Conservation (phyloP, 1,284 basidiomycete species). For the Papiliotrema fonsecae region DNA sequence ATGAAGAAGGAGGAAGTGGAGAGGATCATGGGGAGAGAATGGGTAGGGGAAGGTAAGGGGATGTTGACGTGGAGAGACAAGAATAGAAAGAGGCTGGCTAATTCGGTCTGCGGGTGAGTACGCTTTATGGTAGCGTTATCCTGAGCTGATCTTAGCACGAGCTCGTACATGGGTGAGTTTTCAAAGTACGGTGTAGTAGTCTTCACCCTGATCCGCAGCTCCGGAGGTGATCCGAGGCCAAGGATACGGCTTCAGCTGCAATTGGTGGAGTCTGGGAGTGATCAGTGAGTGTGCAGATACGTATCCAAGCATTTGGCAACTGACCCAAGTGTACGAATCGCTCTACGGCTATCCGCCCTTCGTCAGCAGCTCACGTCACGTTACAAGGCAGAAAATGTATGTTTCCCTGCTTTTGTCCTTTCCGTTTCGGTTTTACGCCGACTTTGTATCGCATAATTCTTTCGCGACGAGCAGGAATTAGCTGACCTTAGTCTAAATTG, state of each 20-base stretch:
- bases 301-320: background rate
- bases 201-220: slow-evolving; percentile 56
- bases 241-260: slow-evolving; percentile 90
- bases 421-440: too few species aligned
- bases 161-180: slow-evolving; percentile 73
- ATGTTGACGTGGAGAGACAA: slow-evolving; percentile 92
- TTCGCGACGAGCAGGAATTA: slow-evolving; percentile 7
- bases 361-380: slow-evolving; percentile 84
- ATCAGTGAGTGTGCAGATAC: slow-evolving; percentile 57
- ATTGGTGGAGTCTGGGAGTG: slow-evolving; percentile 97
- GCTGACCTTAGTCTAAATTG: slow-evolving; percentile 63
- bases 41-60: slow-evolving; percentile 62
- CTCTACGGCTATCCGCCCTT: slow-evolving; percentile 90
- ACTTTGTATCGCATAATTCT: background rate
- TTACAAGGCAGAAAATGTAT: slow-evolving; percentile 79
- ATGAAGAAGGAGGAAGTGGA: slow-evolving; percentile 74
- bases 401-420: too few species aligned
- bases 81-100: slow-evolving; percentile 86
- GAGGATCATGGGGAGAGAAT: slow-evolving; percentile 64
- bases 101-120: slow-evolving; percentile 74
- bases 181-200: background rate
- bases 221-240: slow-evolving; percentile 82
- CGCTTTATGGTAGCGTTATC: background rate
- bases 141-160: slow-evolving; percentile 59
- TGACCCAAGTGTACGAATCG: slow-evolving; percentile 56